Evolutionary conservation across 2,329 filamentous ascomycete genomes (phyloP), one percentile per base, ranked within the genome.

Genomic region (Fusarium torulosum): DNA sequence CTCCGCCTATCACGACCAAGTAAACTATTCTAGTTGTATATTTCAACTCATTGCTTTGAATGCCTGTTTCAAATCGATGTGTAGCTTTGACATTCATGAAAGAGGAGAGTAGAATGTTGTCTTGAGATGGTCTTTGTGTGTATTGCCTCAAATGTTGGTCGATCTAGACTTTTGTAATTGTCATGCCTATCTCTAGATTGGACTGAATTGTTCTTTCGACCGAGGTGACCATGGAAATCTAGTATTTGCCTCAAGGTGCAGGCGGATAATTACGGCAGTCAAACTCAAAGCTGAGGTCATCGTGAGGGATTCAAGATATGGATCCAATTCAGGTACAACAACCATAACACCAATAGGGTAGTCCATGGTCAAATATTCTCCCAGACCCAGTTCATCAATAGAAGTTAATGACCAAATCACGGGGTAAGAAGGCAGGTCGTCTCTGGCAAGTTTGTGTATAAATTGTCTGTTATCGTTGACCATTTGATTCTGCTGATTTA

Each of bases 331-430:
- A 31, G 19, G 20, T 13, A 41, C 19, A 51, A 37, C 9, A 11
- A n/a, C 15, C 33, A n/a, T n/a, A 35, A n/a, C 33, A 64, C 63
- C 52, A 29, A 69, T 72, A 67, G 67, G 70, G 5, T 50, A 55
- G 35, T 19, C 23, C 20, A 29, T 21, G n/a, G n/a, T 15, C 20
- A 25, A 29, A 31, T 31, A 31, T 23, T 33, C 25, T 49, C 37
- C 58, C 25, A 33, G 46, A 35, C 38, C 46, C 56, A 42, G 46
- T 55, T 46, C 33, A 29, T 29, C 27, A 29, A 29, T 5, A 5
- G 9, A 29, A 10, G 11, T 29, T 25, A 47, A 35, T 51, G 23
- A n/a, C 25, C 41, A 20, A 54, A 57, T 45, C 57, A 59, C 66
- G 55, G 66, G 58, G 57, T 60, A 67, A 50, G 25, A 27, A 11